Evolutionary conservation across 495 filamentous ascomycete species (phyloP).

Genomic region (Podospora sp.): DNA sequence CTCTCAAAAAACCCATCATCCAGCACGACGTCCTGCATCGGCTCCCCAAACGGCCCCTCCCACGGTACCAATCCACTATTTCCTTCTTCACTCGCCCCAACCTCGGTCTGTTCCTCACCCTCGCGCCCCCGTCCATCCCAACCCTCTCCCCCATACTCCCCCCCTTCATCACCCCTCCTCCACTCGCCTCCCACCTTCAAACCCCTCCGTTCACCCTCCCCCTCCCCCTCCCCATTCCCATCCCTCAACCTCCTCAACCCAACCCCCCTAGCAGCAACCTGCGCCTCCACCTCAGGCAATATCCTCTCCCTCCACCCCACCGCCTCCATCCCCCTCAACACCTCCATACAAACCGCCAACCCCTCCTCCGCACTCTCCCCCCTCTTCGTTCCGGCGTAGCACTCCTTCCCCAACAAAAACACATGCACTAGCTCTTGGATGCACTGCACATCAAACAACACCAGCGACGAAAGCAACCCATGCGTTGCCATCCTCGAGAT

Average conservation of each 20-base stretch:
- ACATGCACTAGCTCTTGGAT: conserved; percentile 21
- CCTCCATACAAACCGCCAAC: conserved; percentile 14
- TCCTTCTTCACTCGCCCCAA: too few species aligned
- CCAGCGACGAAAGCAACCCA: conserved; percentile 14
- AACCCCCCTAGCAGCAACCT: conserved; percentile 6
- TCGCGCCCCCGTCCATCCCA: too few species aligned
- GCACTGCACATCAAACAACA: conserved; percentile 18
- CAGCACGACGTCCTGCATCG: not conserved
- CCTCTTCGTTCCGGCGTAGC: not conserved
- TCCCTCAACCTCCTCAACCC: not conserved
- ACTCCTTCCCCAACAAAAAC: conserved; percentile 11
- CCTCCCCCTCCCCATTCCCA: not conserved
- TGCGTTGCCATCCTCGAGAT: not conserved
- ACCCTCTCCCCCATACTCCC: too few species aligned
- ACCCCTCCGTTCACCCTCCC: not conserved
- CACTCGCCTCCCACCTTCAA: too few species aligned
- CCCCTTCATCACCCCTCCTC: too few species aligned
- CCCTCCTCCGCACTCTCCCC: not conserved
- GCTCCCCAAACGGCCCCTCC: conserved; percentile 4
- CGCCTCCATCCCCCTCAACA: conserved; percentile 13
- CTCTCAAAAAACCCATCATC: conserved; percentile 13
- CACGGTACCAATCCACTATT: not conserved
- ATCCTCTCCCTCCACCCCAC: conserved; percentile 16
- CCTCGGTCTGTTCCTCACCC: too few species aligned
- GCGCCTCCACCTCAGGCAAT: conserved; percentile 18